A percentile compares a stretch with the other conserved stretches of the same genome.
phyloP scores from a whole-genome alignment of 441 rosid species.

The Kokia cookei region DNA sequence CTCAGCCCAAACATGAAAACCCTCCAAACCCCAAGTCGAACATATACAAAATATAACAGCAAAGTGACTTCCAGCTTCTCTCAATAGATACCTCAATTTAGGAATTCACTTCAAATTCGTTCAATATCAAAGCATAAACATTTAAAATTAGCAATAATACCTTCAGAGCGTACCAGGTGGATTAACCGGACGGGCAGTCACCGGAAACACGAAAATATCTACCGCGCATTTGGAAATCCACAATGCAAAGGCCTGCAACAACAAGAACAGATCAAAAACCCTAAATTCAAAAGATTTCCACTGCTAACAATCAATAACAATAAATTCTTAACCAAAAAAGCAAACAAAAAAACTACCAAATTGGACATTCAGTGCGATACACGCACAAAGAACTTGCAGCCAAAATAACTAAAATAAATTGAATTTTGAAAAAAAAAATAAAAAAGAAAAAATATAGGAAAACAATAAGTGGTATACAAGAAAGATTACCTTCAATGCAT shows the following conservation, averaged over 20 bases:
- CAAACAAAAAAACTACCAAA: background rate
- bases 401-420: background rate
- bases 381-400: conserved; percentile 18
- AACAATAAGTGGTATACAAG: background rate
- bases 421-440: background rate
- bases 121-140: background rate
- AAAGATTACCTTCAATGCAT: conserved; percentile 22
- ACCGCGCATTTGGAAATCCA: conserved; percentile 22
- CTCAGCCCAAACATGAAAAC: background rate
- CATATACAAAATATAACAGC: background rate
- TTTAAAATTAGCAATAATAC: conserved; percentile 10
- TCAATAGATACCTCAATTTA: conserved; percentile 4
- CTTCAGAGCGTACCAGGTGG: conserved; percentile 15
- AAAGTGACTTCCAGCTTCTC: background rate
- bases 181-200: conserved; percentile 32
- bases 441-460: background rate
- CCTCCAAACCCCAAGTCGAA: background rate
- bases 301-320: conserved; percentile 2
- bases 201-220: conserved; percentile 19
- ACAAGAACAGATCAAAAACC: conserved; percentile 29
- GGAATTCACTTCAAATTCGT: background rate
- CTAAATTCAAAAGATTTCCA: conserved; percentile 29
- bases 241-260: conserved; percentile 47
- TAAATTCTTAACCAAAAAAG: conserved; percentile 10
- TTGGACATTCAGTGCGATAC: conserved; percentile 14